Evolutionary conservation across 805 yeast species (phyloP), one percentile per base, ranked within the genome.

Genomic region (Groenewaldozyma tartarivorans): DNA sequence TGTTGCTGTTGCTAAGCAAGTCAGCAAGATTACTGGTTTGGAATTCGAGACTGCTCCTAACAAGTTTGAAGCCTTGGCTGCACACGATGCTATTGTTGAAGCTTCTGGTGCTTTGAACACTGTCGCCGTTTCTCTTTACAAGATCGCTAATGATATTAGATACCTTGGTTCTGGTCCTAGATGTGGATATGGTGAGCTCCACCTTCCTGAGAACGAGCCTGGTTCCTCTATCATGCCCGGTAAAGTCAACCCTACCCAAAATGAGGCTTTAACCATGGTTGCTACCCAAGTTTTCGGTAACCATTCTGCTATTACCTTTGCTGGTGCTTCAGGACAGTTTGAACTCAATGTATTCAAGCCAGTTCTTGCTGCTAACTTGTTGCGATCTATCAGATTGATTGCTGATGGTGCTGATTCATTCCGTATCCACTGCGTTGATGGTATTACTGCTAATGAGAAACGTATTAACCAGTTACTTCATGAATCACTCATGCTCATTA

Each of bases 191-290:
- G 96, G 96, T 43, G 98, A 92, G 69, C 77, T 92, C 53, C 61
- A 86, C 20, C 72, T 92, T 54, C 98, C 98, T 49, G 97, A 90
- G 71, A 92, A 92, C 67, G 98, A 92, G 71, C 98, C 98, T 43
- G 98, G 98, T 60, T 86, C 96, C 45, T 87, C 96, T 21, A 92
- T 92, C 66, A 92, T 92, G 98, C 98, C 98, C 40, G 98, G 98
- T 62, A 92, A 92, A 71, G 96, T 92, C 49, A 92, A 92, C 75
- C 98, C 98, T 51, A 92, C 98, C 43, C 98, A 92, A 72, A 88
- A 88, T 66, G 98, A 92, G 74, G 98, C 98, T 41, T 70, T 92
- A 63, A 92, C 97, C 50, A 94, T 92, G 95, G 96, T 90, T 47
- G 87, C 95, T 62, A 77, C 92, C 49, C 98, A 92, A 73, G 96